phyloP scores from a whole-genome alignment of 208 protist genomes.

The Crithidia mellificae region DNA sequence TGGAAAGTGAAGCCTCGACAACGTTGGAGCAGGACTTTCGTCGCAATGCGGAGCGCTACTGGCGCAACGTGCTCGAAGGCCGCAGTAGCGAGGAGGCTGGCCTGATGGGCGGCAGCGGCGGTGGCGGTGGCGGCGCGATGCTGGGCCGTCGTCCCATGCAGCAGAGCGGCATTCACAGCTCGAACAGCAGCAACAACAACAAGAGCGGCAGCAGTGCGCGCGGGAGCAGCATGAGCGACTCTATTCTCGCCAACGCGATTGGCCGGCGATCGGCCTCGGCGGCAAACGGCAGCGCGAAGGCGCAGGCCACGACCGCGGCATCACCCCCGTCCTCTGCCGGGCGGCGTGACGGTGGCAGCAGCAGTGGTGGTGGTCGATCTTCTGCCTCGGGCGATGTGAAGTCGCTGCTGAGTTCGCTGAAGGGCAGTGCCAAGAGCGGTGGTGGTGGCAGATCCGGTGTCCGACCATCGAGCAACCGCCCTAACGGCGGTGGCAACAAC shows the following conservation, averaged over 20 bases:
- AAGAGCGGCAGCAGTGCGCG: slow-evolving; percentile 17
- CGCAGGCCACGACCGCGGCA: too few species aligned
- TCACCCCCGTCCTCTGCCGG: not conserved
- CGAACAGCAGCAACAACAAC: not conserved
- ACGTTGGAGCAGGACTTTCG: slow-evolving; percentile 84
- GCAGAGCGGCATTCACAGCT: too few species aligned
- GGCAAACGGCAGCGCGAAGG: too few species aligned
- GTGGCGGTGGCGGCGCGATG: not conserved
- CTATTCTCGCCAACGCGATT: slow-evolving; percentile 28
- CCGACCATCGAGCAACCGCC: not conserved
- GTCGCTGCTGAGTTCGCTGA: slow-evolving; percentile 27
- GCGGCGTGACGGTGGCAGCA: slow-evolving; percentile 1
- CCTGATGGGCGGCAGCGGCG: slow-evolving; percentile 21
- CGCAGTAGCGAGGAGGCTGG: slow-evolving; percentile 49
- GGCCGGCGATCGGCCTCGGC: slow-evolving; percentile 13
- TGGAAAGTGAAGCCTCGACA: slow-evolving; percentile 63
- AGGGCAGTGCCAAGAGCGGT: slow-evolving; percentile 19
- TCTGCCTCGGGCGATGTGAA: slow-evolving; percentile 28
- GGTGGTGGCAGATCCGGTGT: slow-evolving; percentile 15
- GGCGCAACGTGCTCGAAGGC: slow-evolving; percentile 79
- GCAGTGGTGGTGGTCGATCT: not conserved
- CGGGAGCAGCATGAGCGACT: slow-evolving; percentile 27
- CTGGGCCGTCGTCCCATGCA: slow-evolving; percentile 17
- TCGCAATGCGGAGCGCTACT: slow-evolving; percentile 87
- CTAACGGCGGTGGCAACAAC: slow-evolving; percentile 1